Evolutionary conservation across 768 basidiomycete genomes (phyloP), one percentile per base, ranked within the genome.

Genomic region (Kwoniella heveanensis): DNA sequence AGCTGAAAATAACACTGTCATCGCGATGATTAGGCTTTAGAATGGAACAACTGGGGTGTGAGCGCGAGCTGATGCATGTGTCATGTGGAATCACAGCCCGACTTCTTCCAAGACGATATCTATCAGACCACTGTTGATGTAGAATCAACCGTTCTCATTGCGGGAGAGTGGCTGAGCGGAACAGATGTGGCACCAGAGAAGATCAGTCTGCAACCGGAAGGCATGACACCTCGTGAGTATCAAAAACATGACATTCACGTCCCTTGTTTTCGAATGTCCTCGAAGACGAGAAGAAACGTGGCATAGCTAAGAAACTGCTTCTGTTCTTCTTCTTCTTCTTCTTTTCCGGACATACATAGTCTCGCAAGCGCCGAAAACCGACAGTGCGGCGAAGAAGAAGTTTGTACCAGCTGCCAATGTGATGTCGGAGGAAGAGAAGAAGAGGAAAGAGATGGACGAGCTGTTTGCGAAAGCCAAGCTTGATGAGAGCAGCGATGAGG

Each of bases 21-120:
- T n/a, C n/a, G n/a, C n/a, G n/a, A n/a, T n/a, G n/a, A n/a, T n/a
- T n/a, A n/a, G n/a, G n/a, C n/a, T n/a, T n/a, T n/a, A n/a, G 7
- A 27, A 24, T 32, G 10, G 46, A 48, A 29, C 15, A 22, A 7
- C 36, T n/a, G 54, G 6, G 49, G 22, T 7, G 46, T 47, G 7
- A 5, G 17, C 22, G 6, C 17, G 46, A 19, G 46, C 48, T 24
- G 22, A 49, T 19, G 25, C 21, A 24, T 22, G 21, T 22, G 39
- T 3, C 15, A 3, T 44, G 8, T 44, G n/a, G n/a, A 10, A 15
- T 30, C 6, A 13, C 51, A 79, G 77, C 73, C 74, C 49, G 78
- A 79, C 8, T 78, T 71, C 69, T 81, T 80, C 77, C 81, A 81
- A 57, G 77, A 82, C 63, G 81, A 82, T 58, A 77, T 82, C 48